Evolutionary conservation across 345 rosid genomes (phyloP).

Genomic region (Tarenaya hassleriana): DNA sequence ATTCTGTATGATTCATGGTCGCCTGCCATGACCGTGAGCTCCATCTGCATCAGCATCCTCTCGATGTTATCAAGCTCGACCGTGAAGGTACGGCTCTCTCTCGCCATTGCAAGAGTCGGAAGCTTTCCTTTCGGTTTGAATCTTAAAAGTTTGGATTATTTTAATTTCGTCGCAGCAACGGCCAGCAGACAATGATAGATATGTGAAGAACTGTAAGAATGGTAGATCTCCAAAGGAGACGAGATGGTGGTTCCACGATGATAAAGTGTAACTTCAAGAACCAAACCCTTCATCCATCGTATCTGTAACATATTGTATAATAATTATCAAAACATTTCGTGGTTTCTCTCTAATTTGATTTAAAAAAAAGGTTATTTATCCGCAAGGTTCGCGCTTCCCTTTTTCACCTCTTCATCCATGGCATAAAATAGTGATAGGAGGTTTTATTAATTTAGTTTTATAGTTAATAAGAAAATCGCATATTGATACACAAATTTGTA

Average conservation of each 20-base stretch:
- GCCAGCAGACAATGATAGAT: constrained; percentile 62
- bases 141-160: too few relatives aligned
- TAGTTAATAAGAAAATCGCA: too few relatives aligned
- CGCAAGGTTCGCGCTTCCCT: constrained; percentile 7
- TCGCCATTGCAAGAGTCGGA: not conserved
- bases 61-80: constrained; percentile 70
- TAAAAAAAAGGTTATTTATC: not conserved
- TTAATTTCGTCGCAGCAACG: constrained; percentile 68
- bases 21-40: constrained; percentile 73
- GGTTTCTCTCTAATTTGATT: constrained; percentile 26
- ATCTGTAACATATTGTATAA: too few relatives aligned
- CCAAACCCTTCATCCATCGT: too few relatives aligned
- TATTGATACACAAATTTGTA: too few relatives aligned
- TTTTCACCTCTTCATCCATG: constrained; percentile 14
- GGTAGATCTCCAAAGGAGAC: constrained; percentile 89
- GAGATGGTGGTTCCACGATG: constrained; percentile 89
- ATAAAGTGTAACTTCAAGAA: constrained; percentile 44
- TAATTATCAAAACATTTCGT: constrained; percentile 10
- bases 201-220: constrained; percentile 68
- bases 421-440: too few relatives aligned
- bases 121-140: too few relatives aligned
- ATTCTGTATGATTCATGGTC: constrained; percentile 80
- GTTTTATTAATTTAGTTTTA: too few relatives aligned
- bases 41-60: constrained; percentile 70
- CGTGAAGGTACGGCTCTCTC: constrained; percentile 40